These are phyloP conservation scores for Leccinum pellstonianum DNA, from an alignment of 768 basidiomycete genomes.

Conservation along the genomic window DNA sequence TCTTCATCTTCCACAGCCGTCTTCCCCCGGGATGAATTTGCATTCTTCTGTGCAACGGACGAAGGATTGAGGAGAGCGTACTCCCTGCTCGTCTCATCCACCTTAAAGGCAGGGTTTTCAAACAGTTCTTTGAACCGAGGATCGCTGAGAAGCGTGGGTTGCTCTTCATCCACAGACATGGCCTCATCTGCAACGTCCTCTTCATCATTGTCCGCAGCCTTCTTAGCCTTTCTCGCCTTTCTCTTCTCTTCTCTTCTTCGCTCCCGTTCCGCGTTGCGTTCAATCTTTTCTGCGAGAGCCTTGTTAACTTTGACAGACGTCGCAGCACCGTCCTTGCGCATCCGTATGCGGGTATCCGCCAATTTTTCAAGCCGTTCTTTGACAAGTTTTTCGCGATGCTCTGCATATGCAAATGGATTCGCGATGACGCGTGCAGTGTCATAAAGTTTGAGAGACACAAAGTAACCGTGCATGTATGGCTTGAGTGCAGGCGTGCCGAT, in stretches of 20 bases:
- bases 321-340: constrained; percentile 53
- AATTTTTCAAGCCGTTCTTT: constrained; percentile 90
- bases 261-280: constrained; percentile 59
- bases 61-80: constrained; percentile 94
- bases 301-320: constrained; percentile 54
- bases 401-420: constrained; percentile 94
- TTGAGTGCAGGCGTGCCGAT: constrained; percentile 93
- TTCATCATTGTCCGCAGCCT: constrained; percentile 35
- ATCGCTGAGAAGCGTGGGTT: constrained; percentile 67
- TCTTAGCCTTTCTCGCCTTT: constrained; percentile 44
- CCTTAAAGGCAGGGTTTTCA: constrained; percentile 86
- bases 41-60: constrained; percentile 54
- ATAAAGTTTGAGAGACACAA: constrained; percentile 93
- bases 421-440: constrained; percentile 93
- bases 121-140: constrained; percentile 90
- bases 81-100: constrained; percentile 87
- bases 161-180: constrained; percentile 34
- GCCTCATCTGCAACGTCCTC: constrained; percentile 33
- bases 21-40: constrained; percentile 40
- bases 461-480: constrained; percentile 99
- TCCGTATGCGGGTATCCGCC: constrained; percentile 88
- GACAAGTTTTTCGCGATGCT: constrained; percentile 87
- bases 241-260: constrained; percentile 55
- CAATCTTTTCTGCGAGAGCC: constrained; percentile 75
- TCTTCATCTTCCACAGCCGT: constrained; percentile 89